phyloP scores from a whole-genome alignment of 2,329 filamentous ascomycete genomes.

The Alternaria brassicicola region DNA sequence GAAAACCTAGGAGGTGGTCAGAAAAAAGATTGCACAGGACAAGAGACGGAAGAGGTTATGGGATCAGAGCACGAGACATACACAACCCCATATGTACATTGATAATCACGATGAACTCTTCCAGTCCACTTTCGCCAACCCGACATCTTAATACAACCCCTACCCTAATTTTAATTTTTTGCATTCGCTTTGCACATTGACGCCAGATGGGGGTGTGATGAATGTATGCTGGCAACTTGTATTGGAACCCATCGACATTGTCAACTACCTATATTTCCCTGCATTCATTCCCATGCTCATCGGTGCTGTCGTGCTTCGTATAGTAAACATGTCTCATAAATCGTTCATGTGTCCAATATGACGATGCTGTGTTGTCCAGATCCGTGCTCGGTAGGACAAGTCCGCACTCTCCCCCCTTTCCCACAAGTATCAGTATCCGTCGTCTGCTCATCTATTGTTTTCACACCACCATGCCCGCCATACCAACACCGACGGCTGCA shows the following conservation, averaged over 20 bases:
- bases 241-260: not conserved
- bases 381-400: not conserved
- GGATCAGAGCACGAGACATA: not conserved
- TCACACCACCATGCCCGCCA: slow-evolving; percentile 30
- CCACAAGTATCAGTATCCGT: not conserved
- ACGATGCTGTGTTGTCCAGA: not conserved
- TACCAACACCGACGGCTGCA: slow-evolving; percentile 32
- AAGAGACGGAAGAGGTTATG: not conserved
- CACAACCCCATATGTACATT: not conserved
- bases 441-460: not conserved
- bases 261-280: not conserved
- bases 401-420: not conserved
- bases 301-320: slow-evolving; percentile 2
- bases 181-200: not conserved
- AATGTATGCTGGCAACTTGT: not conserved
- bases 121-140: not conserved
- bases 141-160: not conserved
- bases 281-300: not conserved
- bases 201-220: not conserved
- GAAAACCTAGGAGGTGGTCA: not conserved
- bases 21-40: not conserved
- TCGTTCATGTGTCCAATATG: not conserved
- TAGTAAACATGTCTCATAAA: slow-evolving; percentile 2
- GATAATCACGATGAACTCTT: not conserved
- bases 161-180: not conserved